These are phyloP conservation scores for Cicer cuneatum DNA, from an alignment of 306 rosid species.

Conservation along the genomic window DNA sequence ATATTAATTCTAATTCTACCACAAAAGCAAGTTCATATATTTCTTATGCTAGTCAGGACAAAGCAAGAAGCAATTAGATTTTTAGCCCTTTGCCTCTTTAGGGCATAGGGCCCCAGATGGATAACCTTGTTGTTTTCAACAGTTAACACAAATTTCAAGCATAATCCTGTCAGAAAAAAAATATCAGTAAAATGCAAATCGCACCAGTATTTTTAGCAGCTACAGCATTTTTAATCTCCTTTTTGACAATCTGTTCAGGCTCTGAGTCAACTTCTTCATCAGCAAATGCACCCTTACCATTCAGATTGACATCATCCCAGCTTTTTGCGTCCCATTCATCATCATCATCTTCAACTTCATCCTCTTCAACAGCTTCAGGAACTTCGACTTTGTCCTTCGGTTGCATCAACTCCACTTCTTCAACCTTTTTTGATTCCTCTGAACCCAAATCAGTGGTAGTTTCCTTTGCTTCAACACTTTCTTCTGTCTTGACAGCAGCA, in stretches of 20 bases:
- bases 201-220: slow-evolving; percentile 55
- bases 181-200: slow-evolving; percentile 34
- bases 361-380: slow-evolving; percentile 65
- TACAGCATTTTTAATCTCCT: slow-evolving; percentile 53
- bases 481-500: slow-evolving; percentile 56
- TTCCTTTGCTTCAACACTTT: slow-evolving; percentile 64
- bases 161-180: slow-evolving; percentile 5
- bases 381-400: slow-evolving; percentile 63
- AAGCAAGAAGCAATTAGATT: slow-evolving; percentile 10
- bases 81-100: background rate
- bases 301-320: slow-evolving; percentile 89
- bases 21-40: background rate
- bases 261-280: slow-evolving; percentile 89
- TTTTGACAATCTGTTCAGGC: slow-evolving; percentile 57
- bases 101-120: slow-evolving; percentile 3
- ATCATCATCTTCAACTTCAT: slow-evolving; percentile 68
- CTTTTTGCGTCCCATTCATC: slow-evolving; percentile 98
- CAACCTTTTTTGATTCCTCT: slow-evolving; percentile 66
- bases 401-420: slow-evolving; percentile 54
- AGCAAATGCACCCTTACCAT: slow-evolving; percentile 70
- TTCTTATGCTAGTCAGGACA: background rate
- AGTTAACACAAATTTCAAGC: slow-evolving; percentile 28
- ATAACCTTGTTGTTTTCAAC: slow-evolving; percentile 26
- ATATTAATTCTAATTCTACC: background rate
- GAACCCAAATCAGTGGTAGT: slow-evolving; percentile 47